Evolutionary conservation across 2,329 filamentous ascomycete species (phyloP), one percentile per base, ranked within the genome.

Genomic region (Fusarium napiforme): DNA sequence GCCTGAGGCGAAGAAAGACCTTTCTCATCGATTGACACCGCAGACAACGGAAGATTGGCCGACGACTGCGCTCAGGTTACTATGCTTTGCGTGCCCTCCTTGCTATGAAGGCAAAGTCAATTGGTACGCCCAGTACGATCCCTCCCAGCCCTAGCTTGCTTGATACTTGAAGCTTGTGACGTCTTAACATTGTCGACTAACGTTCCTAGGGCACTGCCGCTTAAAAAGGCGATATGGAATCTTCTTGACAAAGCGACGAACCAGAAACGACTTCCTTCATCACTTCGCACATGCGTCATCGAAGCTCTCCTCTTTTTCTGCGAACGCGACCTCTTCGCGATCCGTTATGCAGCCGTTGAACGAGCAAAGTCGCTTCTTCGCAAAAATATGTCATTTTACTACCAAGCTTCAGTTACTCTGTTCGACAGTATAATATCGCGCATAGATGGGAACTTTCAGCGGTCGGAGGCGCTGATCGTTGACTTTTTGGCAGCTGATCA

Each of bases 371-470:
- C 55, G 0, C 42, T 82, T 1, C 23, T 81, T 1, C 72, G 70
- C 18, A 79, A 75, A 23, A 72, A 77, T 0, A 80, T 81, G 81
- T 66, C 80, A 0, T 82, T 78, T 14, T 79, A 81, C 37, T 76
- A 77, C 14, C 79, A 81, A 28, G 80, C 80, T 0, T 80, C 80
- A 0, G 73, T 81, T 0, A 73, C 75, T 0, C 72, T 82, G 0
- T 82, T 81, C 7, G 78, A 80, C 11, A 82, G 81, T 42, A 80
- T 80, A 5, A 62, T 82, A 1, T 73, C 67, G 10, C 77, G 81
- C 1, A 50, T 79, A 2, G 78, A 79, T 1, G 77, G 79, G 0
- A 67, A 77, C 4, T 73, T 80, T 5, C 72, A 60, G 15, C 72
- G 75, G 15, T 80, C 80, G 0, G 77, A 80, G 7, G 65, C 72